A percentile compares a stretch with the other conserved stretches of the same genome.
These are phyloP conservation scores for Penicillium mononematosum DNA, from an alignment of 495 filamentous ascomycete genomes.

Conservation along the genomic window DNA sequence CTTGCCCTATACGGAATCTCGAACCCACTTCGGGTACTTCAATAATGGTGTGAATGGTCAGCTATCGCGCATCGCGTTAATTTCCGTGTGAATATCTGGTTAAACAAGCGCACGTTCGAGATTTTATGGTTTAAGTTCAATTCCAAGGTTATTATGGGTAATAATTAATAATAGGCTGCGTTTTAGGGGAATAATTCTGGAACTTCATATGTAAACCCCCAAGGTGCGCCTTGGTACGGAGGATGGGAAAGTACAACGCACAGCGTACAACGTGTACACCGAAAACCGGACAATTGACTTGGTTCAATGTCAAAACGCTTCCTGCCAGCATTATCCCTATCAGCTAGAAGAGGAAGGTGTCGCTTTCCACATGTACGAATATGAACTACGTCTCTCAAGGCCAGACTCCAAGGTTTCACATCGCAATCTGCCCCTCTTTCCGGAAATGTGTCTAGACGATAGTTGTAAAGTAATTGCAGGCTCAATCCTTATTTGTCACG, in stretches of 20 bases:
- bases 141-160: too few species aligned
- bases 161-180: too few species aligned
- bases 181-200: neutral
- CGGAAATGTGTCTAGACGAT: neutral
- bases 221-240: neutral
- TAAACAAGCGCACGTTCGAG: neutral
- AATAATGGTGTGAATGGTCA: neutral
- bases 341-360: conserved; percentile 6
- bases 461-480: neutral
- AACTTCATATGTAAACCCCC: neutral
- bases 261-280: neutral
- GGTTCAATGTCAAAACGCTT: neutral
- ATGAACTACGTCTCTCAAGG: neutral
- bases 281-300: neutral
- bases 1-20: neutral
- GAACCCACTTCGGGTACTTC: neutral
- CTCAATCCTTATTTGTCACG: neutral
- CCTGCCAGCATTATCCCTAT: neutral
- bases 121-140: too few species aligned
- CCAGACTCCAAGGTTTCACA: conserved; percentile 3
- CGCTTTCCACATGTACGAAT: neutral
- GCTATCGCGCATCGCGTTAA: conserved; percentile 4
- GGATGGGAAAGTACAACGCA: too few species aligned
- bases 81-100: neutral
- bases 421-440: neutral